phyloP scores from a whole-genome alignment of 805 yeast species.

The Candida endomychidarum region DNA sequence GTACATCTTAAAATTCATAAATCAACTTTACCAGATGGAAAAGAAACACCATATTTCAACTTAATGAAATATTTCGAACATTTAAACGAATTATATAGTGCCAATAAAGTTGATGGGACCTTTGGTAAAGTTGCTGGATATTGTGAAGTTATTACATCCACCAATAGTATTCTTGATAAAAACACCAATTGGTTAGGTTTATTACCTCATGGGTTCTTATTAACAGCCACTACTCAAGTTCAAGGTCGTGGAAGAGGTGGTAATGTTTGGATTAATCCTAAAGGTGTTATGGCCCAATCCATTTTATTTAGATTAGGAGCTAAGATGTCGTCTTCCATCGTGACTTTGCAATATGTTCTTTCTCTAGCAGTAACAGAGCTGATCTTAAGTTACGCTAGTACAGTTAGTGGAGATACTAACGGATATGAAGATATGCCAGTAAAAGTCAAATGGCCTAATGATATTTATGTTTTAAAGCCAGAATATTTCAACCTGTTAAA shows the following conservation, averaged over 20 bases:
- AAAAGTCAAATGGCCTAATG: slow-evolving; percentile 95
- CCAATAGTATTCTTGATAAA: slow-evolving; percentile 73
- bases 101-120: slow-evolving; percentile 22
- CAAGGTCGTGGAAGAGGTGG: slow-evolving; percentile 95
- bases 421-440: slow-evolving; percentile 79
- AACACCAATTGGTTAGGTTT: slow-evolving; percentile 58
- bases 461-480: slow-evolving; percentile 74
- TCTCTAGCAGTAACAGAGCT: slow-evolving; percentile 84
- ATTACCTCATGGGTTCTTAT: slow-evolving; percentile 69
- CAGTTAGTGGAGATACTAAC: slow-evolving; percentile 33
- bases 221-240: slow-evolving; percentile 79
- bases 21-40: slow-evolving; percentile 47
- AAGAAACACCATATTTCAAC: slow-evolving; percentile 72
- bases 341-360: slow-evolving; percentile 82
- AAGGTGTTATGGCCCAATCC: slow-evolving; percentile 85
- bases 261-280: slow-evolving; percentile 92
- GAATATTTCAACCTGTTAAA: slow-evolving; percentile 38
- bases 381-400: slow-evolving; percentile 54
- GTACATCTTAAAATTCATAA: slow-evolving; percentile 50
- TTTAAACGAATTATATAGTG: slow-evolving; percentile 30
- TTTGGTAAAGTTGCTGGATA: slow-evolving; percentile 70
- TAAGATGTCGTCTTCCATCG: slow-evolving; percentile 54
- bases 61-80: slow-evolving; percentile 52
- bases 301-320: slow-evolving; percentile 57
- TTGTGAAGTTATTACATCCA: slow-evolving; percentile 89